Evolutionary conservation across 306 rosid genomes (phyloP).

Genomic region (Cajanus cajan): DNA sequence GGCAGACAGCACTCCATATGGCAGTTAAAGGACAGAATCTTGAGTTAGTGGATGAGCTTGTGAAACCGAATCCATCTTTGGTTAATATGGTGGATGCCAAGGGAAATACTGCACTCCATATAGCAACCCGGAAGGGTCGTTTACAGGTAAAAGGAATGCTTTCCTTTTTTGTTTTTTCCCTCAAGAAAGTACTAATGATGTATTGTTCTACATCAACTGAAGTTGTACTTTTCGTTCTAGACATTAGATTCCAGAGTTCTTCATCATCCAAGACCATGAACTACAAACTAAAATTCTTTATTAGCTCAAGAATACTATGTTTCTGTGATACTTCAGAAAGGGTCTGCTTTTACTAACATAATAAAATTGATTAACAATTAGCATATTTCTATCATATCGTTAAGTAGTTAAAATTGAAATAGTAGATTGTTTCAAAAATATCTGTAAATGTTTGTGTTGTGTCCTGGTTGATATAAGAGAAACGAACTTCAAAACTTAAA

Average conservation of each 20-base stretch:
- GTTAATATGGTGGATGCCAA: constrained; percentile 58
- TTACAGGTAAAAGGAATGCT: constrained; percentile 44
- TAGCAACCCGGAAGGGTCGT: constrained; percentile 67
- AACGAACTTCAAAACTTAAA: background rate
- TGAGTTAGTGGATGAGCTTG: constrained; percentile 60
- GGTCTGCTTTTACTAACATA: background rate
- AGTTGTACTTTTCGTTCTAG: background rate
- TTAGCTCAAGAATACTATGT: background rate
- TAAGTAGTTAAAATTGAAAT: background rate
- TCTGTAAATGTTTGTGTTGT: background rate
- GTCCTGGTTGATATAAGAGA: constrained; percentile 15
- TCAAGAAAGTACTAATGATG: background rate
- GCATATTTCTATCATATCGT: background rate
- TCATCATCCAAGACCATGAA: constrained; percentile 18
- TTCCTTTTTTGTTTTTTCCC: background rate
- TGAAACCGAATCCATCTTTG: constrained; percentile 49
- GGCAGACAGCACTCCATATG: constrained; percentile 88
- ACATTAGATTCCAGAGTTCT: constrained; percentile 9
- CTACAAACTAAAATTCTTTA: background rate
- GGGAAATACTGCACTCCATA: constrained; percentile 76
- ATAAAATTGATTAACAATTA: background rate
- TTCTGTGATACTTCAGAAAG: constrained; percentile 3
- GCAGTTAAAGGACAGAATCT: constrained; percentile 72
- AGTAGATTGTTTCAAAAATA: background rate
- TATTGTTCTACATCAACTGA: background rate